Base-by-base conservation (phyloP, 176 grass and related monocot genomes). In the Dactylis glomerata region DNA sequence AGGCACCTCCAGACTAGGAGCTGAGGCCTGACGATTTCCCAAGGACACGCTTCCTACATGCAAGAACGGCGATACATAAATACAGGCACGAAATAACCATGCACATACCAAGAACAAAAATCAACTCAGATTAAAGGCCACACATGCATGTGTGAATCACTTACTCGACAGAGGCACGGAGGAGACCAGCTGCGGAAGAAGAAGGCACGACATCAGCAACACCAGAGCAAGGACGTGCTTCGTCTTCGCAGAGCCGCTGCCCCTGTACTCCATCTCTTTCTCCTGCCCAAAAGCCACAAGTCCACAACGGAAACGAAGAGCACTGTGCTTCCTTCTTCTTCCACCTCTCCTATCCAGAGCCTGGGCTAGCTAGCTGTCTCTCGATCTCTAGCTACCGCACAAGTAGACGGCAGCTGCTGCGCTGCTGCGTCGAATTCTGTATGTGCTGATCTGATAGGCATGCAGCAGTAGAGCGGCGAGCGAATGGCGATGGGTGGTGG, bases 111-210 rank as follows among this genome's bases (percentile, higher is more conserved):
- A 68, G 17, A 75, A 76, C 17, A 5, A 51, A 22, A 10, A 77
- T 50, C 17, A 57, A 69, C 46, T 45, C 24, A 47, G 23, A 71
- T 41, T 6, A 74, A 44, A 2, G 68, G 27, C 28, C 49, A 72
- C 10, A 68, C 22, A 26, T 44, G n/a, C 13, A 8, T 72, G 40
- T 41, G 61, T 24, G 34, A n/a, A 10, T 3, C 27, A 73, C 89
- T 91, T 87, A 96, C 91, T 91, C 56, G 93, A 91, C 78, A 92
- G 77, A 52, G 88, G 86, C 75, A 82, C 91, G 38, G 93, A 87
- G 63, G 86, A 84, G 41, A 30, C 81, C 15, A 78, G 57, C n/a
- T n/a, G n/a, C 1, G 81, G 84, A 63, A 84, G 91, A 68, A 90
- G 73, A 26, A 95, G 87, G 67, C 66, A 72, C 8, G 68, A 84